phyloP scores from a whole-genome alignment of 306 rosid species.

The Trichosanthes truncata region DNA sequence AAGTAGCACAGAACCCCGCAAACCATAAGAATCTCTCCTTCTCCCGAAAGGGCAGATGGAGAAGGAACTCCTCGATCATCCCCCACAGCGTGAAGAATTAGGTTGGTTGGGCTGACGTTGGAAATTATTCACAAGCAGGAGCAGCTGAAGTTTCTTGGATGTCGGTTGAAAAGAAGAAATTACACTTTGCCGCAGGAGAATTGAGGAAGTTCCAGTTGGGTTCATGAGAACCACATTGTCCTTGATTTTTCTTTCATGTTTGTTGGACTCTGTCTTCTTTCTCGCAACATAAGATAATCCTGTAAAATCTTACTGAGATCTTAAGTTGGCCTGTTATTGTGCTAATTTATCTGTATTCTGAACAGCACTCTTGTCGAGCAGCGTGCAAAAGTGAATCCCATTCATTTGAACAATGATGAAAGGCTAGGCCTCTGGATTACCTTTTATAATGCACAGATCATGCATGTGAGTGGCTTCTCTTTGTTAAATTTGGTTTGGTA shows the following conservation, averaged over 20 bases:
- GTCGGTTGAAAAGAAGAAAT: slow-evolving; percentile 64
- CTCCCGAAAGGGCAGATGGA: no score
- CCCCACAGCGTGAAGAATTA: no score
- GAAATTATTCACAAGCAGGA: slow-evolving; percentile 35
- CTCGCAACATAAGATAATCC: neutral
- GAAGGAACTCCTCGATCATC: no score
- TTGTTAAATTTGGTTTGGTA: neutral
- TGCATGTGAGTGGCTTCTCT: slow-evolving; percentile 43
- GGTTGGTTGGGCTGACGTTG: no score
- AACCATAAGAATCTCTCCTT: slow-evolving; percentile 26
- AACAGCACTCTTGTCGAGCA: slow-evolving; percentile 24
- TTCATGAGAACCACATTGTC: neutral
- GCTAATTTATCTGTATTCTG: neutral
- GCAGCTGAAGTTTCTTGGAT: slow-evolving; percentile 61
- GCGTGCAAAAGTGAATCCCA: slow-evolving; percentile 21
- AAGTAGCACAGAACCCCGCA: no score
- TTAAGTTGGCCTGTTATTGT: neutral
- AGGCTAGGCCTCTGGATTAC: slow-evolving; percentile 64
- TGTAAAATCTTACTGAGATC: neutral
- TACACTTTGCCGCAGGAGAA: slow-evolving; percentile 64
- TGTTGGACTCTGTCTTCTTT: neutral
- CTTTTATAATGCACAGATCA: slow-evolving; percentile 48
- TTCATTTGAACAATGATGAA: slow-evolving; percentile 45
- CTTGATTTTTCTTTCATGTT: neutral
- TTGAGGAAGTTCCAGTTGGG: slow-evolving; percentile 25